phyloP scores from a whole-genome alignment of 2,329 filamentous ascomycete genomes.

The Apiospora rasikravindrae region DNA sequence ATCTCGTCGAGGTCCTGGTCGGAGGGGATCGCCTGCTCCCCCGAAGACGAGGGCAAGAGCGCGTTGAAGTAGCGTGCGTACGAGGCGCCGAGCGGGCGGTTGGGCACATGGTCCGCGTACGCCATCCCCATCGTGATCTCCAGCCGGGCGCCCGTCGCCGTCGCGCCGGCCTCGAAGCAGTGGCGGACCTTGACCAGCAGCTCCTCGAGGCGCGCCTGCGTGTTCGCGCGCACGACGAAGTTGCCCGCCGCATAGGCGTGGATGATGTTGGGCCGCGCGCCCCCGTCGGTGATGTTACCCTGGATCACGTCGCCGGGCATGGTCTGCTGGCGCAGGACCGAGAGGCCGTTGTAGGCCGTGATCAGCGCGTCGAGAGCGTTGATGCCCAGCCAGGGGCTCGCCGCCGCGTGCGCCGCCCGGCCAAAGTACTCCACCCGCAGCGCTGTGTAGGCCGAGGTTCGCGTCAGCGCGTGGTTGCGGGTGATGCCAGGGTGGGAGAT shows the following conservation, averaged over 20 bases:
- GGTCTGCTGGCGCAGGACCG: conserved; percentile 61
- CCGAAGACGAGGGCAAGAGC: conserved; percentile 35
- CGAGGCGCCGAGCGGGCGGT: conserved; percentile 51
- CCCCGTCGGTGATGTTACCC: conserved; percentile 58
- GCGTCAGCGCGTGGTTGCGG: conserved; percentile 52
- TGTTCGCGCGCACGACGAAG: conserved; percentile 39
- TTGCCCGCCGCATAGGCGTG: conserved; percentile 49
- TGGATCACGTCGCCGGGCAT: conserved; percentile 56
- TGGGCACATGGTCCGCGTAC: conserved; percentile 62
- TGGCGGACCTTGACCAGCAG: conserved; percentile 48
- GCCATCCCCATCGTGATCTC: conserved; percentile 47
- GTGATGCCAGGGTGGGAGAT: conserved; percentile 51
- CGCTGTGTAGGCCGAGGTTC: conserved; percentile 55
- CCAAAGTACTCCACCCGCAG: conserved; percentile 60
- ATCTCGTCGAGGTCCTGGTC: conserved; percentile 48
- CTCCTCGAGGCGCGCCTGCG: conserved; percentile 44
- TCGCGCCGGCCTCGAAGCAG: conserved; percentile 53
- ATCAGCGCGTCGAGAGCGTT: conserved; percentile 65
- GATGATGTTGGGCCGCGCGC: conserved; percentile 61
- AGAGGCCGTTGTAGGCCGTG: conserved; percentile 52
- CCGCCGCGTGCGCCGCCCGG: conserved; percentile 60
- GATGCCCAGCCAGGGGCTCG: conserved; percentile 62
- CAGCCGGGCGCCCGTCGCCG: conserved; percentile 55
- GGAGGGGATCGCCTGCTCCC: conserved; percentile 36
- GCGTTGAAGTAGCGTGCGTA: conserved; percentile 52